These are phyloP conservation scores for Clitopilus hobsonii DNA, from an alignment of 768 basidiomycete genomes.

Conservation along the genomic window DNA sequence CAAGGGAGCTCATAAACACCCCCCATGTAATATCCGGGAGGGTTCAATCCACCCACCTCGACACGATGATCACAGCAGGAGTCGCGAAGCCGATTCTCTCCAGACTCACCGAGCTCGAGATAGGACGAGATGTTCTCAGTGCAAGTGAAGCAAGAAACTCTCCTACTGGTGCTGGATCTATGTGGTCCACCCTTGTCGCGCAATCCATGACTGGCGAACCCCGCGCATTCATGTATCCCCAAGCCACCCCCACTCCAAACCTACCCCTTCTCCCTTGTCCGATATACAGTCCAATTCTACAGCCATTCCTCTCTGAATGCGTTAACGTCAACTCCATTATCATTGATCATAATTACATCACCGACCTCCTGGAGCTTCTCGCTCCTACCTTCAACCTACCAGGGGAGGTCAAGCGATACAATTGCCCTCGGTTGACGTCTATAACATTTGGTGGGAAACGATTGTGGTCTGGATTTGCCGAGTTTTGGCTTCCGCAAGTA, in stretches of 20 bases:
- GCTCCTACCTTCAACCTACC: slow-evolving; percentile 1
- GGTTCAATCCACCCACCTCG: slow-evolving; percentile 11
- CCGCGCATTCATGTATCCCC: slow-evolving; percentile 24
- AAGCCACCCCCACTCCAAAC: slow-evolving; percentile 15
- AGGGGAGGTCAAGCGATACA: slow-evolving; percentile 1
- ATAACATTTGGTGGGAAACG: slow-evolving; percentile 26
- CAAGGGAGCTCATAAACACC: slow-evolving; percentile 17
- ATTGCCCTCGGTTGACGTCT: slow-evolving; percentile 19
- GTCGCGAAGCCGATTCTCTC: slow-evolving; percentile 14
- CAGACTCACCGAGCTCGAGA: slow-evolving; percentile 23
- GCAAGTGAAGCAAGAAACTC: slow-evolving; percentile 18
- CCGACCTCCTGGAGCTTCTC: slow-evolving; percentile 18
- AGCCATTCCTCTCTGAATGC: slow-evolving; percentile 1
- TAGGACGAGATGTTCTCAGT: slow-evolving; percentile 23
- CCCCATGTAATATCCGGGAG: slow-evolving; percentile 19
- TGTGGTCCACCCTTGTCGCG: slow-evolving; percentile 15
- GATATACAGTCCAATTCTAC: background rate
- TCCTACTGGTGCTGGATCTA: background rate
- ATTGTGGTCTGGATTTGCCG: slow-evolving; percentile 28
- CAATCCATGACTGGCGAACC: slow-evolving; percentile 16
- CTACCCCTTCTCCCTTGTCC: background rate
- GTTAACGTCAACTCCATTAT: slow-evolving; percentile 1
- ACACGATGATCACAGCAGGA: slow-evolving; percentile 14
- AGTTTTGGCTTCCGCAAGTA: slow-evolving; percentile 21
- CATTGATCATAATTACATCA: slow-evolving; percentile 12